A percentile compares a stretch with the other conserved stretches of the same genome.
These are phyloP conservation scores for Candida hungchunana DNA, from an alignment of 805 yeast genomes.

Conservation along the genomic window DNA sequence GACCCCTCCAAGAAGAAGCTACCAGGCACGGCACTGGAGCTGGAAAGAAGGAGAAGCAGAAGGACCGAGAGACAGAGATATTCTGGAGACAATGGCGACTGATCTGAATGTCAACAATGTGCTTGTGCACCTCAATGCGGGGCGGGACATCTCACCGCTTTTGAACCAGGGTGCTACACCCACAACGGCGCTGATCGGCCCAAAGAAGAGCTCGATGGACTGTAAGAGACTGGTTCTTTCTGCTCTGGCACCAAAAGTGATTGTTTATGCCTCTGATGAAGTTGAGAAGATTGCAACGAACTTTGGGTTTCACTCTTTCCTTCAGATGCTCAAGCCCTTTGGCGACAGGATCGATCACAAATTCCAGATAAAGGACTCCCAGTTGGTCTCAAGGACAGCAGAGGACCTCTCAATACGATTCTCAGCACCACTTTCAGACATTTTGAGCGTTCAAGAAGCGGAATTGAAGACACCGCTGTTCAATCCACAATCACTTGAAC, in stretches of 20 bases:
- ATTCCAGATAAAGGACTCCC: constrained; percentile 48
- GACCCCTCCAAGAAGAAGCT: too few relatives aligned
- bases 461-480: constrained; percentile 28
- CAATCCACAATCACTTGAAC: constrained; percentile 34
- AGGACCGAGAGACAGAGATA: not conserved
- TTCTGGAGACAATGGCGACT: constrained; percentile 12
- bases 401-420: constrained; percentile 58
- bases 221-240: constrained; percentile 29
- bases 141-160: constrained; percentile 17
- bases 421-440: constrained; percentile 34
- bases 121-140: constrained; percentile 17
- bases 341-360: constrained; percentile 49
- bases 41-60: not conserved
- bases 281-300: constrained; percentile 42
- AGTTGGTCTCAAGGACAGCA: constrained; percentile 42
- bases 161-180: constrained; percentile 7
- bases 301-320: constrained; percentile 38
- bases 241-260: constrained; percentile 49
- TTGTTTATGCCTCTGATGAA: constrained; percentile 43
- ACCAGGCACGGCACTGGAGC: not conserved
- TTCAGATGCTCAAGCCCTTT: constrained; percentile 48
- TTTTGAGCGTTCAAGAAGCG: constrained; percentile 28
- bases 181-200: constrained; percentile 4
- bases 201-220: constrained; percentile 22
- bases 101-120: constrained; percentile 16